A percentile compares a stretch with the other conserved stretches of the same genome.
These are phyloP conservation scores for Colletotrichum liriopes DNA, from an alignment of 2,329 filamentous ascomycete species.

Conservation along the genomic window DNA sequence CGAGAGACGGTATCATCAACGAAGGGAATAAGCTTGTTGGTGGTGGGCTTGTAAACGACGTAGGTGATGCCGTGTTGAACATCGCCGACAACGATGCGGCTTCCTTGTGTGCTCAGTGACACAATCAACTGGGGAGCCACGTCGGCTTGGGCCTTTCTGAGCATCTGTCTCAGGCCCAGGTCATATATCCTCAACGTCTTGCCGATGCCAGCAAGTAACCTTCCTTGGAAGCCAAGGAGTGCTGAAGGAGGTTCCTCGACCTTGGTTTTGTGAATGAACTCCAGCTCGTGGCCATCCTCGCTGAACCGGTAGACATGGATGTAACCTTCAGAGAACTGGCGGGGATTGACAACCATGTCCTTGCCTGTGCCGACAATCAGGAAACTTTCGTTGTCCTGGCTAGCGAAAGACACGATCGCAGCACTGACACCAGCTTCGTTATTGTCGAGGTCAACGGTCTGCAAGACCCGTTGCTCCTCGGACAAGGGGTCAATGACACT, in stretches of 20 bases:
- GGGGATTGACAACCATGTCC: slow-evolving; percentile 85
- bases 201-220: slow-evolving; percentile 88
- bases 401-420: slow-evolving; percentile 87
- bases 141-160: slow-evolving; percentile 90
- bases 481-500: slow-evolving; percentile 88
- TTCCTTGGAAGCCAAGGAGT: slow-evolving; percentile 93
- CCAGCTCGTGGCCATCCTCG: slow-evolving; percentile 87
- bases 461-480: slow-evolving; percentile 78
- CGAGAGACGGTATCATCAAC: slow-evolving; percentile 90
- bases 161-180: slow-evolving; percentile 90
- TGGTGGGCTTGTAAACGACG: slow-evolving; percentile 92
- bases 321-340: slow-evolving; percentile 83
- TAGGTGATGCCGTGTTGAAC: slow-evolving; percentile 93
- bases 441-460: slow-evolving; percentile 85
- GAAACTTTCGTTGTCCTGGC: slow-evolving; percentile 90
- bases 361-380: slow-evolving; percentile 96
- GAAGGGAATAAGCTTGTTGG: slow-evolving; percentile 94
- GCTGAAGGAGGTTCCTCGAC: slow-evolving; percentile 91
- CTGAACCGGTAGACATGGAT: slow-evolving; percentile 94
- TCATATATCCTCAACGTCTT: slow-evolving; percentile 90
- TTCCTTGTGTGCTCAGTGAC: slow-evolving; percentile 90
- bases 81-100: slow-evolving; percentile 92
- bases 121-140: slow-evolving; percentile 88
- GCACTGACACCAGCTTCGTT: slow-evolving; percentile 95
- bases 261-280: slow-evolving; percentile 97